Base-by-base conservation (phyloP, 208 protist genomes). In the Wallacemonas sp. region DNA sequence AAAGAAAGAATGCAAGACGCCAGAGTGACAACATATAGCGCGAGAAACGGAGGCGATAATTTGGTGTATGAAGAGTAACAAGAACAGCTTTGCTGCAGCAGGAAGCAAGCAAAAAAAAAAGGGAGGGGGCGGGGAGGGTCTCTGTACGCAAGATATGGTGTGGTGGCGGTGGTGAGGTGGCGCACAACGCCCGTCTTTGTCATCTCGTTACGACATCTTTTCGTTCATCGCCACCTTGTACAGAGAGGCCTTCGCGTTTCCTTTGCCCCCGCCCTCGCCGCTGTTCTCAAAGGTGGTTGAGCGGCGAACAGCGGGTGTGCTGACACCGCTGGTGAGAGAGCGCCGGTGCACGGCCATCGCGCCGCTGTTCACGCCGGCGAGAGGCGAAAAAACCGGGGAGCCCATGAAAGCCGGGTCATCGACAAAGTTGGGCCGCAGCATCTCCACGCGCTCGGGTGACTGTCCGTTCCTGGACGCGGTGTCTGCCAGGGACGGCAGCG, bases 281-380 rank as follows among this genome's bases (percentile, higher is more conserved):
- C 29, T 9, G 14, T 14, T 49, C 5, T 70, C 94, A 88, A 36
- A 56, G 62, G 26, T 46, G 70, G 60, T 78, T 65, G 16, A 81
- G 63, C 27, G 52, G 3, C 17, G 52, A 16, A 38, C 32, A 27
- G n/a, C 52, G 30, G 52, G 24, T 16, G 12, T 39, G 9, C 5
- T 49, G n/a, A 21, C 16, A 9, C 52, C 52, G 19, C 52, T 58
- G 29, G 52, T 9, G 5, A 58, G 26, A 4, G 52, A 58, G 6
- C 52, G 52, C 2, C 52, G 52, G 19, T 58, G 52, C 14, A 17
- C 52, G 30, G 1, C 8, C 8, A 38, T 19, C 12, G 26, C 3
- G 30, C 23, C 23, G 52, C 52, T 41, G 52, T 58, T 33, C 52
- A 39, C 38, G 4, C 52, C 52, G 6, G 24, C 9, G 0, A 58